Evolutionary conservation across 2,329 filamentous ascomycete species (phyloP), one percentile per base, ranked within the genome.

Genomic region (Cladosporium sp.): DNA sequence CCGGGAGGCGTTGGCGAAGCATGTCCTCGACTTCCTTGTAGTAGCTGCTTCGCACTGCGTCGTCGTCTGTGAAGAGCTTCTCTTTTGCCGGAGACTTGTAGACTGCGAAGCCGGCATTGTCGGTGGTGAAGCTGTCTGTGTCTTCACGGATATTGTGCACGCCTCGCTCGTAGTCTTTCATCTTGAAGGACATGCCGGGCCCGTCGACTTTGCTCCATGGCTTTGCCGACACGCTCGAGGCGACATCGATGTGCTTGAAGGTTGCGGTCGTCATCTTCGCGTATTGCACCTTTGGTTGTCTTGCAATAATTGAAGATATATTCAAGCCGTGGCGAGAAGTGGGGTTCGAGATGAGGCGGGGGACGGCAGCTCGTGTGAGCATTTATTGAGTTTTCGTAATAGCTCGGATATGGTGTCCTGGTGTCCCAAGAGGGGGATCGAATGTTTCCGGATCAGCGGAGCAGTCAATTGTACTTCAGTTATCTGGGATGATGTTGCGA

Each of bases 161-260:
- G 2, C 75, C 64, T 12, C 79, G 78, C 17, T 74, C 66, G 60
- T 78, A 71, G 34, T 78, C 74, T 34, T 70, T 71, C 13, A 80
- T 71, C 20, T 70, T 70, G 72, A 80, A 87, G 4, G 81, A 84
- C n/a, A 72, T 73, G 15, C 77, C 80, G 40, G 80, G 79, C 0
- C 78, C 79, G 66, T 88, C 85, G 37, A 88, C 85, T 65, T 88
- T 88, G 64, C 74, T 68, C 85, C 85, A 88, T 1, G 84, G 81
- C 66, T 84, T 52, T 84, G 55, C 68, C 68, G 17, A 61, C 58
- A 58, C 70, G 62, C 73, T 73, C 60, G 78, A 78, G 15, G 75
- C 65, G 1, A 78, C 74, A 67, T 88, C 84, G 61, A 87, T 83
- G 71, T 87, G 83, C 59, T 79, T 79, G 74, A 88, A 86, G 2